Percentiles rank a stretch among this genome's conserved stretches.
These are phyloP conservation scores for Macrophomina phaseolina DNA, from an alignment of 2,329 filamentous ascomycete species.

Conservation along the genomic window DNA sequence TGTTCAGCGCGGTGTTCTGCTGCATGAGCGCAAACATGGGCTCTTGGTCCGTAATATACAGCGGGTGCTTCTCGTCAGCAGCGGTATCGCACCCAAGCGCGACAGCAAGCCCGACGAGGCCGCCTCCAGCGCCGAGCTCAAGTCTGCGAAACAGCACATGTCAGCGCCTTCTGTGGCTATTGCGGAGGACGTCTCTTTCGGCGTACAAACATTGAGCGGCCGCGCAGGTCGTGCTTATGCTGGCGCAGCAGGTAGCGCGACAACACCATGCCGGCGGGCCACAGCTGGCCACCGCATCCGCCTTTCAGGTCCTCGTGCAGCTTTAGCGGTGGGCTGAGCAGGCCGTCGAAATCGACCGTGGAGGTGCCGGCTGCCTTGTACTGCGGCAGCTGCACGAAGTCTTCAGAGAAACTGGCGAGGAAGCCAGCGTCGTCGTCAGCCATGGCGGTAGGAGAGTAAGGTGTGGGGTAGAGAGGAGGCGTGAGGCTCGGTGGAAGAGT, in stretches of 20 bases:
- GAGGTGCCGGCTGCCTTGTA: conserved; percentile 60
- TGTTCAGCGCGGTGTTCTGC: conserved; percentile 84
- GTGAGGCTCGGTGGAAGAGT: background rate
- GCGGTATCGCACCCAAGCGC: conserved; percentile 55
- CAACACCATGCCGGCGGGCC: conserved; percentile 91
- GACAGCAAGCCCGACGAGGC: conserved; percentile 75
- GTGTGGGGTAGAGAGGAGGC: conserved; percentile 11
- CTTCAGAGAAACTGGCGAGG: conserved; percentile 56
- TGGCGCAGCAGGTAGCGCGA: conserved; percentile 83
- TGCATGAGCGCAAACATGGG: conserved; percentile 87
- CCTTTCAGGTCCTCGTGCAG: conserved; percentile 85
- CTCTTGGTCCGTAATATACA: conserved; percentile 85
- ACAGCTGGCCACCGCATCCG: conserved; percentile 91
- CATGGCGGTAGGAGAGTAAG: background rate
- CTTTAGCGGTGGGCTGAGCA: conserved; percentile 71
- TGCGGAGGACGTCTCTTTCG: background rate
- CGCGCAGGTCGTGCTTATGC: conserved; percentile 66
- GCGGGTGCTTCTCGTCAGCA: conserved; percentile 51
- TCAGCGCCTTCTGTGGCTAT: conserved; percentile 29
- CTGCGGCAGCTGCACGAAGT: conserved; percentile 60
- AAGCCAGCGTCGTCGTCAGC: conserved; percentile 30
- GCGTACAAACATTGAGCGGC: conserved; percentile 73
- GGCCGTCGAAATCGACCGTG: conserved; percentile 70
- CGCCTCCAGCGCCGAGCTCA: conserved; percentile 90
- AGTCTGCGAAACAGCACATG: conserved; percentile 60